Evolutionary conservation across 257 asterid genomes (phyloP), one percentile per base, ranked within the genome.

Genomic region (Solanum corneliomulleri): DNA sequence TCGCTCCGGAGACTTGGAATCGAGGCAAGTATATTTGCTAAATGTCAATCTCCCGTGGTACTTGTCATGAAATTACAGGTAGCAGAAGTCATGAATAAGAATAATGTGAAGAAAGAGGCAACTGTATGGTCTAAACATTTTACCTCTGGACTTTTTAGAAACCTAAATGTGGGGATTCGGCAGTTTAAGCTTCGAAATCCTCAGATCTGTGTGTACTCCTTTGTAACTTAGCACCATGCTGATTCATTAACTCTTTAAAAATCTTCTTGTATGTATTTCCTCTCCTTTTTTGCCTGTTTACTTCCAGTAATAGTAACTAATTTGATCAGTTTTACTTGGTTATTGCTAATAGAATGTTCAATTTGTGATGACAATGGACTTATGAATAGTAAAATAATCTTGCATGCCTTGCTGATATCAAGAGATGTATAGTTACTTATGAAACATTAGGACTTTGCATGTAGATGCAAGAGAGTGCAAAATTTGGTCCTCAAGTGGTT

Each of bases 1-100:
- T 93, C 99, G 87, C 89, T 97, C 90, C 90, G 87, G 88, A 94
- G 93, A 90, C 97, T 95, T 85, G 99, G 99, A 88, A 91, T 90
- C 52, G 90, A 93, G 98, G 99, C 92, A 92, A 90, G 96, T 91
- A 69, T 83, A 49, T 71, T 69, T 87, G 12, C 69, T 49, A 76
- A 87, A 52, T 49, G 74, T 72, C 52, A 7, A 49, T 64, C 39
- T 70, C 81, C 87, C 44, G 66, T 11, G 85, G 85, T 49, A 18
- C 45, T 81, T 81, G 69, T 81, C 85, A 29, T 80, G 15, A 81
- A 49, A 20, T 31, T 49, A 81, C 69, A 49, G 85, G 9, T 81
- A 47, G 66, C 47, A 45, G 49, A 41, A 64, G 70, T 44, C 77
- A 71, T 52, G 66, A 68, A 35, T 66, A 62, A 88, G 25, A 84